These are phyloP conservation scores for Pholiota molesta DNA, from an alignment of 768 basidiomycete species.

Conservation along the genomic window DNA sequence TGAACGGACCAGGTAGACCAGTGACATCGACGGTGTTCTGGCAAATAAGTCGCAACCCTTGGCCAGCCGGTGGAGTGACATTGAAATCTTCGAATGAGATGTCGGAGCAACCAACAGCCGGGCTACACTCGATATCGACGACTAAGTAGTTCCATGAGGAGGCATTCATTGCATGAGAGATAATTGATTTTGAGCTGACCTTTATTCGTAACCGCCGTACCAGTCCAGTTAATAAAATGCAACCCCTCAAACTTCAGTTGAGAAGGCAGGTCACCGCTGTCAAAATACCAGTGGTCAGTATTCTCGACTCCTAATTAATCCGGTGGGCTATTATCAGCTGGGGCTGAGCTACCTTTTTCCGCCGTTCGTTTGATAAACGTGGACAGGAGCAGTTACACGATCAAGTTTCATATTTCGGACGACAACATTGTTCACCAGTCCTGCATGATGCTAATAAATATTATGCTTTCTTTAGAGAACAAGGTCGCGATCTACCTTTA, in stretches of 20 bases:
- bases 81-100: constrained; percentile 45
- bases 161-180: not conserved
- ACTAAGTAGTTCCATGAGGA: constrained; percentile 43
- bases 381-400: constrained; percentile 46
- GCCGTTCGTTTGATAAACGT: constrained; percentile 55
- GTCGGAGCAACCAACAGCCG: constrained; percentile 47
- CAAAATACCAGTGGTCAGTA: not conserved
- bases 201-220: constrained; percentile 44
- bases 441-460: constrained; percentile 28
- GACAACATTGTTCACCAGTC: constrained; percentile 47
- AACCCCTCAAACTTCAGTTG: constrained; percentile 49
- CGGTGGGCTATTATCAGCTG: not conserved
- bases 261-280: constrained; percentile 53
- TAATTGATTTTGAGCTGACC: constrained; percentile 27
- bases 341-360: constrained; percentile 40
- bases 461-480: not conserved
- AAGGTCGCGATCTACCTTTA: constrained; percentile 32
- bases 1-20: constrained; percentile 35
- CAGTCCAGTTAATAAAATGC: constrained; percentile 48
- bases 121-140: constrained; percentile 46
- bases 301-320: not conserved
- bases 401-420: constrained; percentile 47
- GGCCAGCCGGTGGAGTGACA: constrained; percentile 38
- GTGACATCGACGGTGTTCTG: constrained; percentile 44
- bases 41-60: constrained; percentile 44